Evolutionary conservation across 768 basidiomycete genomes (phyloP).

Genomic region (Xerocomellus amylosporus): DNA sequence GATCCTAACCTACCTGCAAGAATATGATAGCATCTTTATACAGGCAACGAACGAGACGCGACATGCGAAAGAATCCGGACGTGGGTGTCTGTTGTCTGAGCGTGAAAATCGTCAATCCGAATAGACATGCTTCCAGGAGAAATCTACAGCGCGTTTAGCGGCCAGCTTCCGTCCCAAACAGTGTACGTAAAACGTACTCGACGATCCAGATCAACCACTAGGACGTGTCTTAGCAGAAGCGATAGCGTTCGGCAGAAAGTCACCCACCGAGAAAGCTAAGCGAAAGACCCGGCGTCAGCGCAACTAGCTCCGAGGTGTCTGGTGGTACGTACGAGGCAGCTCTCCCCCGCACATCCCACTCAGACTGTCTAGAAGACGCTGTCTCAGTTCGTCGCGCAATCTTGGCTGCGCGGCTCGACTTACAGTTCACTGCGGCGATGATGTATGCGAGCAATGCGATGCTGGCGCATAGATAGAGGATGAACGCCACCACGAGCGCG

Average conservation of each 20-base stretch:
- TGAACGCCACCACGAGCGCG: neutral
- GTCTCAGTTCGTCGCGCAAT: neutral
- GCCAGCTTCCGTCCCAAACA: neutral
- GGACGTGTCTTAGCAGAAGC: neutral
- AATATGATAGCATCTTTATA: neutral
- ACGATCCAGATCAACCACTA: slow-evolving; percentile 1
- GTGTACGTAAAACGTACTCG: neutral
- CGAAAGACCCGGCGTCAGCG: neutral
- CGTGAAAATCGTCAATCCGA: neutral
- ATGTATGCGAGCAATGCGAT: neutral
- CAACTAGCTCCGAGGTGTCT: neutral
- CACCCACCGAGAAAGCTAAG: slow-evolving; percentile 2
- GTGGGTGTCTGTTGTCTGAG: neutral
- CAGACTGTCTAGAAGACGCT: neutral
- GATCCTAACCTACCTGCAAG: neutral
- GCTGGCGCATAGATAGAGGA: neutral
- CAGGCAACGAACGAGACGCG: neutral
- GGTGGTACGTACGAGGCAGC: neutral
- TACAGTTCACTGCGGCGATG: neutral
- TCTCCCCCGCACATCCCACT: neutral
- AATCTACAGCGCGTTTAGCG: neutral
- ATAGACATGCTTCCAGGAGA: neutral
- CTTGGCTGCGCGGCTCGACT: neutral
- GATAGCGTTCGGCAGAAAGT: neutral
- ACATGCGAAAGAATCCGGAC: neutral